phyloP scores from a whole-genome alignment of 176 grass and related monocot species.

The Ampelocalamus luodianensis region DNA sequence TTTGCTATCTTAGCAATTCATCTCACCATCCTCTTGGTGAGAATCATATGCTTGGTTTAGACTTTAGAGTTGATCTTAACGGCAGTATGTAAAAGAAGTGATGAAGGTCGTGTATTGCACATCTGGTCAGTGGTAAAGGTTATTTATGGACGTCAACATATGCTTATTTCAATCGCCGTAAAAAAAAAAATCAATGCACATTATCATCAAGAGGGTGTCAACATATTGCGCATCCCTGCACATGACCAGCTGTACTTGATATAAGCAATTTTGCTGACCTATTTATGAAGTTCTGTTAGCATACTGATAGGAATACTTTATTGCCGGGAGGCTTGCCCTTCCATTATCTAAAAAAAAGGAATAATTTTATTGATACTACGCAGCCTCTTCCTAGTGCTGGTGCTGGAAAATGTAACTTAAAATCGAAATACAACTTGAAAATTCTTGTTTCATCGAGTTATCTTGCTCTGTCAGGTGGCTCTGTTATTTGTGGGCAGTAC shows the following conservation, averaged over 20 bases:
- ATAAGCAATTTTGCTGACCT: conserved; percentile 17
- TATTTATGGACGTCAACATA: neutral
- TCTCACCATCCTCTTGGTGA: conserved; percentile 33
- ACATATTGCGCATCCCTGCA: neutral
- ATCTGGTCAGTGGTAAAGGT: conserved; percentile 17
- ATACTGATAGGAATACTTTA: neutral
- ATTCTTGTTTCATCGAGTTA: neutral
- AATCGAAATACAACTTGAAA: neutral
- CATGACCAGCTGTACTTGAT: neutral
- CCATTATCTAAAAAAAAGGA: too few relatives aligned
- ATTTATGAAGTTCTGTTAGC: conserved; percentile 18
- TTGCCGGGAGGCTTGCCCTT: too few relatives aligned
- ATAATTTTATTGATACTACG: conserved; percentile 1
- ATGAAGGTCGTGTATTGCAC: neutral
- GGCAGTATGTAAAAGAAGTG: conserved; percentile 10
- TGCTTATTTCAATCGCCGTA: conserved; percentile 3
- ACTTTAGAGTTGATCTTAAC: conserved; percentile 5
- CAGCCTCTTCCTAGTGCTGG: neutral
- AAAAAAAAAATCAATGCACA: conserved; percentile 12
- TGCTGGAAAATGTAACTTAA: neutral
- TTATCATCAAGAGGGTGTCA: neutral
- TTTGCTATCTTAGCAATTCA: neutral
- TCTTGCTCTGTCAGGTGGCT: neutral
- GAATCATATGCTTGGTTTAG: conserved; percentile 3
- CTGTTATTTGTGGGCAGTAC: neutral